Evolutionary conservation across 371 early-diverging fungal species (phyloP).

Genomic region (Phascolomyces articulosus): DNA sequence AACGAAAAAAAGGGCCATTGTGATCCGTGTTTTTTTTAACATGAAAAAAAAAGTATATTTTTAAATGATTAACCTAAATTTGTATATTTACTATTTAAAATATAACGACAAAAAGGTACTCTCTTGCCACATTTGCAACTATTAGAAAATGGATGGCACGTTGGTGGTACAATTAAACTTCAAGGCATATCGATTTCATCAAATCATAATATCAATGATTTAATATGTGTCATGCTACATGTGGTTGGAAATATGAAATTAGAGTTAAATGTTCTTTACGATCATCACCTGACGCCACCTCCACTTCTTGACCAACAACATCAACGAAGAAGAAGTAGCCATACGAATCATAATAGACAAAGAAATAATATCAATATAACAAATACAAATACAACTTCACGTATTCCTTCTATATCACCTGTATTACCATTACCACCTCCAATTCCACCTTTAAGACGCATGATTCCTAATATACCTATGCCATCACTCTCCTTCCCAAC

Average conservation of each 20-base stretch:
- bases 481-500: no score
- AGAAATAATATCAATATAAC: no score
- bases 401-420: neutral
- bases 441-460: neutral
- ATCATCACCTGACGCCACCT: constrained; percentile 1
- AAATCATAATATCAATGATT: neutral
- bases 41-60: no score
- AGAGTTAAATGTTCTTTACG: neutral
- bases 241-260: neutral
- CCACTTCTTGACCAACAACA: neutral
- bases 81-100: no score
- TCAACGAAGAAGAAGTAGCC: neutral
- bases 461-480: neutral
- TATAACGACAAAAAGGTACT: neutral
- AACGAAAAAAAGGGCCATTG: no score
- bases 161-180: constrained; percentile 3
- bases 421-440: neutral
- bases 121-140: neutral
- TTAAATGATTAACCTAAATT: no score
- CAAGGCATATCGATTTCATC: neutral
- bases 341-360: no score
- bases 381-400: no score
- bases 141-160: neutral
- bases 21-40: no score
- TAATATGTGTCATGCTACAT: neutral